Conservation (phyloP, 306 rosid genomes). For the Trifolium fragiferum region DNA sequence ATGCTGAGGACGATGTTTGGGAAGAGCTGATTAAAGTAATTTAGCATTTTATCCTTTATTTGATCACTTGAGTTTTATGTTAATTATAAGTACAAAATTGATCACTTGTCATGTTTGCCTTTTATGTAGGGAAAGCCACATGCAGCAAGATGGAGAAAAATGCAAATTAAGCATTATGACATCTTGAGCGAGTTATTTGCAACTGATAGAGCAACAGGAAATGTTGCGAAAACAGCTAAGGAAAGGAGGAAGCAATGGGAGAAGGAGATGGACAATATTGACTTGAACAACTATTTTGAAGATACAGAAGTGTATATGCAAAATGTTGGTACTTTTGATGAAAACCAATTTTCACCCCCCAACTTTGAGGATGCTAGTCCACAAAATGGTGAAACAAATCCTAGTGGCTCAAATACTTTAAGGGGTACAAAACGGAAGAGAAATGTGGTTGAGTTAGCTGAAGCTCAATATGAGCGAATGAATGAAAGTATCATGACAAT, state of each 20-base stretch:
- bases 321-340: not conserved
- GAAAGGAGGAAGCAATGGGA: not conserved
- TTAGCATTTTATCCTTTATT: not conserved
- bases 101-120: not conserved
- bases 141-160: not conserved
- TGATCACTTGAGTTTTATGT: not conserved
- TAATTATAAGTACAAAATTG: not conserved
- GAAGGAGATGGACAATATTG: not conserved
- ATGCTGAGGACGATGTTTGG: not conserved
- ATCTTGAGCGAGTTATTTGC: not conserved
- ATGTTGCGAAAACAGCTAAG: not conserved
- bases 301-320: not conserved
- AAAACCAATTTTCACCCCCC: not conserved
- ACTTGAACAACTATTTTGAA: not conserved
- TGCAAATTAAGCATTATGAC: conserved; percentile 18
- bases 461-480: not conserved
- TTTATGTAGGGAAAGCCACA: conserved; percentile 5
- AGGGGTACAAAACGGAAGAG: not conserved
- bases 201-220: not conserved
- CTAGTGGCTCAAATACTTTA: not conserved
- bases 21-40: not conserved
- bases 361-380: not conserved
- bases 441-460: not conserved
- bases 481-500: not conserved
- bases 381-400: not conserved